phyloP scores from a whole-genome alignment of 2,329 filamentous ascomycete genomes.

The Aureobasidium sp. region DNA sequence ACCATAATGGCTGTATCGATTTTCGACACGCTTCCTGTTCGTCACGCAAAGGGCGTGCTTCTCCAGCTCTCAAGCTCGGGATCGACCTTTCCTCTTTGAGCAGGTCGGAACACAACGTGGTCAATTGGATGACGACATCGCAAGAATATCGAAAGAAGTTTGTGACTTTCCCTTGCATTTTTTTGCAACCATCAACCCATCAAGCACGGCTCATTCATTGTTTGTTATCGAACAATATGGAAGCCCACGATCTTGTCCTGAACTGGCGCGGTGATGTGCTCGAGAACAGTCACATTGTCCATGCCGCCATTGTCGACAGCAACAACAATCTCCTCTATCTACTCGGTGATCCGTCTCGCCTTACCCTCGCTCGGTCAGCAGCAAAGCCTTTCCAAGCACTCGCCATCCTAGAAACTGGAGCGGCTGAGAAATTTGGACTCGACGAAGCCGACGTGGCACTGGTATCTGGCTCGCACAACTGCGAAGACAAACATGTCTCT shows the following conservation, averaged over 20 bases:
- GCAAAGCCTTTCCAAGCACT: background rate
- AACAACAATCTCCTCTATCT: background rate
- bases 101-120: background rate
- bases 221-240: background rate
- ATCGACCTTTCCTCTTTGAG: background rate
- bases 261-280: background rate
- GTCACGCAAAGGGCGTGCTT: too few relatives aligned
- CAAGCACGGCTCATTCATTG: too few relatives aligned
- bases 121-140: background rate
- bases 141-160: background rate
- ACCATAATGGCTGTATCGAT: too few relatives aligned
- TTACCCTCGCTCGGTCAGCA: background rate
- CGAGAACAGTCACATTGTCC: constrained; percentile 1
- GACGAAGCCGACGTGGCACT: background rate
- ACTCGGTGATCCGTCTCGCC: background rate
- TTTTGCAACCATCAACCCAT: too few relatives aligned
- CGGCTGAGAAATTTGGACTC: background rate
- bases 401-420: background rate
- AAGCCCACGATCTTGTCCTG: background rate
- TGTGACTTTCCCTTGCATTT: background rate
- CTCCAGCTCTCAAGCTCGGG: background rate
- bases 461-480: background rate
- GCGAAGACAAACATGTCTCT: background rate
- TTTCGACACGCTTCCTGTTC: too few relatives aligned
- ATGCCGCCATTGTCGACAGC: background rate